phyloP scores from a whole-genome alignment of 306 rosid genomes.

The Malus orientalis region DNA sequence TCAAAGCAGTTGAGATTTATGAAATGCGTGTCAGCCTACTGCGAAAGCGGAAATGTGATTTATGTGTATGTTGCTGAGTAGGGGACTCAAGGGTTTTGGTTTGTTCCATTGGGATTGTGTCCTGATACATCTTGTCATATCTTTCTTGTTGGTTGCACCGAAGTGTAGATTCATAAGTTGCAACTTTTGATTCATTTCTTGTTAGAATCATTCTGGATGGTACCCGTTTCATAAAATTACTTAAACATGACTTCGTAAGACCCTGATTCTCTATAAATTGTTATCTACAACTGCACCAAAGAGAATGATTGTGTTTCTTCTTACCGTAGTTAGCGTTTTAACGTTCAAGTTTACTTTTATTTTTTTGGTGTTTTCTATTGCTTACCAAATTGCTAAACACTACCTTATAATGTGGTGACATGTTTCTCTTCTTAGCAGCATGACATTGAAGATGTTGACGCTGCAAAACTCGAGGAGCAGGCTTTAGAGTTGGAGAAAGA shows the following conservation, averaged over 20 bases:
- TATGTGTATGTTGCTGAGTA: background rate
- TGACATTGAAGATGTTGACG: conserved; percentile 27
- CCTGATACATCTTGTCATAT: background rate
- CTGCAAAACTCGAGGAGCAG: conserved; percentile 34
- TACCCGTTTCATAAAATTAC: background rate
- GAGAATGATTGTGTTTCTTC: background rate
- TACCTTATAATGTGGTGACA: background rate
- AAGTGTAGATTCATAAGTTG: background rate
- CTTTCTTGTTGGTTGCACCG: background rate
- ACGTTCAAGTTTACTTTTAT: too few species aligned
- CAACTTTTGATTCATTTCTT: background rate
- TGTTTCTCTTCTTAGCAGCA: conserved; percentile 13
- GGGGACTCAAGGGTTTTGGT: background rate
- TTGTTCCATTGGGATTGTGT: background rate
- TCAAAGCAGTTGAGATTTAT: background rate
- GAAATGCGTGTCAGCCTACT: background rate
- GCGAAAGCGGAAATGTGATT: background rate
- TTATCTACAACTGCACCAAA: background rate
- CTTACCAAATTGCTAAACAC: background rate
- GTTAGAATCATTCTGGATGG: background rate
- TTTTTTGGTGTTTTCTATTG: background rate
- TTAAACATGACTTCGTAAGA: background rate
- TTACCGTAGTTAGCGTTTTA: background rate
- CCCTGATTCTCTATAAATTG: background rate
- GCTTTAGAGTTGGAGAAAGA: conserved; percentile 38